phyloP scores from a whole-genome alignment of 768 basidiomycete genomes.

The Kwoniella sp. region DNA sequence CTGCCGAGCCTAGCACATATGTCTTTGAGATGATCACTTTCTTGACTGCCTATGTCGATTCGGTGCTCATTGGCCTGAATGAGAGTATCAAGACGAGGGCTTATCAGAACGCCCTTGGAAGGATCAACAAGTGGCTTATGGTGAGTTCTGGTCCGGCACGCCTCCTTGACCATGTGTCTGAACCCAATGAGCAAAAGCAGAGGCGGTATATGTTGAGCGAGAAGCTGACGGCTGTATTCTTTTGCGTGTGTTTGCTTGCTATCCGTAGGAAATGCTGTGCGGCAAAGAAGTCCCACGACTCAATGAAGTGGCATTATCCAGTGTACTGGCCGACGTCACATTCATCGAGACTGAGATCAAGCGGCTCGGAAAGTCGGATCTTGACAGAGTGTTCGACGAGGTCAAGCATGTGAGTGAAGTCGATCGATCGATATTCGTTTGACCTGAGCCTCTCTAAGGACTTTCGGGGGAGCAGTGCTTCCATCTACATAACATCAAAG shows the following conservation, averaged over 20 bases:
- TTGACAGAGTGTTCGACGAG: conserved; percentile 74
- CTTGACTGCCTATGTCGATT: conserved; percentile 91
- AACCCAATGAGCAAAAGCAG: no score
- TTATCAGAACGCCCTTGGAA: conserved; percentile 82
- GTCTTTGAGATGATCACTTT: conserved; percentile 93
- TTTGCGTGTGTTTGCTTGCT: neutral
- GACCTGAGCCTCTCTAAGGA: no score
- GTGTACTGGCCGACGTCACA: conserved; percentile 79
- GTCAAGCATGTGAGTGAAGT: conserved; percentile 68
- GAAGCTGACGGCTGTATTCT: neutral
- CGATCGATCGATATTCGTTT: neutral
- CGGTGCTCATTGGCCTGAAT: conserved; percentile 70
- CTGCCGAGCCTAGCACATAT: conserved; percentile 81
- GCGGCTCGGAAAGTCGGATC: conserved; percentile 70
- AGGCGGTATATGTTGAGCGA: no score
- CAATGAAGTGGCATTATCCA: conserved; percentile 87
- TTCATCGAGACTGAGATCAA: conserved; percentile 87
- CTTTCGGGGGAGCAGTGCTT: no score
- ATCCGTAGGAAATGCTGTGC: conserved; percentile 36
- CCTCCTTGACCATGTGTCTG: neutral
- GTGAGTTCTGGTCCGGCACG: no score
- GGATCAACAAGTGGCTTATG: conserved; percentile 85
- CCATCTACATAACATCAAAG: neutral
- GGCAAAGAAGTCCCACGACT: conserved; percentile 66
- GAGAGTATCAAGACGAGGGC: conserved; percentile 85